These are phyloP conservation scores for Trichophyton verrucosum DNA, from an alignment of 2,329 filamentous ascomycete species.

Conservation along the genomic window DNA sequence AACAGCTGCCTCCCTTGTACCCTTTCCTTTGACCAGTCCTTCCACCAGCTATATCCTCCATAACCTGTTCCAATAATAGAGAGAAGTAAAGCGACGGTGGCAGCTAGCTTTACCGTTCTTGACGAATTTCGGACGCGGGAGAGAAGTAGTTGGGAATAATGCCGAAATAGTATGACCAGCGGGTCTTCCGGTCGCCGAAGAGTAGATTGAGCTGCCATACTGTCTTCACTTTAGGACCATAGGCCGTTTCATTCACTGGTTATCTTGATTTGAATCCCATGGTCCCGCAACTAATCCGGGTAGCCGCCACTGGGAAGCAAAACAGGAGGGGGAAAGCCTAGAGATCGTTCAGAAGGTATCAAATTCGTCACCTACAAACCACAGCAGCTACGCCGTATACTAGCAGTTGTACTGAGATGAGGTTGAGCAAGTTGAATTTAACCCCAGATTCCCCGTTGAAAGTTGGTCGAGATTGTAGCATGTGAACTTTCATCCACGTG, in stretches of 20 bases:
- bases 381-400: neutral
- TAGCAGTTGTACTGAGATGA: neutral
- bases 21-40: constrained; percentile 58
- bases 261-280: neutral
- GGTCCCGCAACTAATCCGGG: neutral
- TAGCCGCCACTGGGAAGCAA: neutral
- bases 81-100: constrained; percentile 60
- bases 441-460: neutral
- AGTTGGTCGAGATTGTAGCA: neutral
- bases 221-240: constrained; percentile 1
- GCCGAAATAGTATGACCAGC: constrained; percentile 47
- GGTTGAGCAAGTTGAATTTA: neutral
- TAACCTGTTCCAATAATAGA: constrained; percentile 70
- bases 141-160: constrained; percentile 39
- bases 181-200: constrained; percentile 55
- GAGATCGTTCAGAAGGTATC: neutral
- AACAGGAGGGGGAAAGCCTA: too few species aligned
- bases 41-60: constrained; percentile 68
- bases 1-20: constrained; percentile 73
- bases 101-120: constrained; percentile 58
- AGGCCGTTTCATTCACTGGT: neutral
- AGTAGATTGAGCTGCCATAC: constrained; percentile 81
- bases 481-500: neutral
- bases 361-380: neutral
- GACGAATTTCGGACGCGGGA: constrained; percentile 51